Evolutionary conservation across 2,329 filamentous ascomycete species (phyloP).

Genomic region (Exophiala sp.): DNA sequence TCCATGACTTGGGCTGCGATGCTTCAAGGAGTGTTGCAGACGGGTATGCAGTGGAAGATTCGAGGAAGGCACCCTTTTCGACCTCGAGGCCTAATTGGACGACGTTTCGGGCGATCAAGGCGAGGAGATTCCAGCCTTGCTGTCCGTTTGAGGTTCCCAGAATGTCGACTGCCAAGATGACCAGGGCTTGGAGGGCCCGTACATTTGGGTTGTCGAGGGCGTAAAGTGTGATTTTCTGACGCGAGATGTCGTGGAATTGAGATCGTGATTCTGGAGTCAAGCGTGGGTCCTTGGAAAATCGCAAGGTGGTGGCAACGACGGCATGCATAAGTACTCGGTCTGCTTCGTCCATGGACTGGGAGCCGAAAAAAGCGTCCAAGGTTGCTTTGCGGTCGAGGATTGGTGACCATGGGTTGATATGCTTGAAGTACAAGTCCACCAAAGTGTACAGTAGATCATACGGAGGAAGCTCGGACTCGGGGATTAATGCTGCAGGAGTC

Average conservation of each 20-base stretch:
- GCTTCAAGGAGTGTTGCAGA: constrained; percentile 82
- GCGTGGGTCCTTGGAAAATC: constrained; percentile 74
- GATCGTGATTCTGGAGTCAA: constrained; percentile 69
- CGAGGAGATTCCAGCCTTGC: constrained; percentile 87
- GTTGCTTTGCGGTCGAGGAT: constrained; percentile 84
- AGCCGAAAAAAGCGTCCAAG: constrained; percentile 74
- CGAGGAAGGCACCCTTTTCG: constrained; percentile 73
- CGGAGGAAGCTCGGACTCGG: constrained; percentile 54
- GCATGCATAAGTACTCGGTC: constrained; percentile 81
- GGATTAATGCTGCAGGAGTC: constrained; percentile 14
- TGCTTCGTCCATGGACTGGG: constrained; percentile 51
- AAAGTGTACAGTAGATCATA: constrained; percentile 71
- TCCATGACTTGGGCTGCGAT: constrained; percentile 76
- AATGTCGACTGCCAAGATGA: constrained; percentile 80
- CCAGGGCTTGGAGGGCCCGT: constrained; percentile 78
- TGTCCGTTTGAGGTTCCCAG: constrained; percentile 84
- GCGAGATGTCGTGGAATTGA: constrained; percentile 75
- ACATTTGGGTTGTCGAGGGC: constrained; percentile 87
- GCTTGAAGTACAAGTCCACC: constrained; percentile 73
- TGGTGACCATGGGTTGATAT: constrained; percentile 81
- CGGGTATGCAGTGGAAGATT: constrained; percentile 67
- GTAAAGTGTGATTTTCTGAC: constrained; percentile 81
- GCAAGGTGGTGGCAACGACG: constrained; percentile 81
- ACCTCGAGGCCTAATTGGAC: constrained; percentile 83
- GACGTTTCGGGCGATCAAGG: constrained; percentile 80